Percentiles rank a stretch among this genome's conserved stretches.
phyloP scores from a whole-genome alignment of 495 filamentous ascomycete genomes.

The Trichoderma asperelloides region DNA sequence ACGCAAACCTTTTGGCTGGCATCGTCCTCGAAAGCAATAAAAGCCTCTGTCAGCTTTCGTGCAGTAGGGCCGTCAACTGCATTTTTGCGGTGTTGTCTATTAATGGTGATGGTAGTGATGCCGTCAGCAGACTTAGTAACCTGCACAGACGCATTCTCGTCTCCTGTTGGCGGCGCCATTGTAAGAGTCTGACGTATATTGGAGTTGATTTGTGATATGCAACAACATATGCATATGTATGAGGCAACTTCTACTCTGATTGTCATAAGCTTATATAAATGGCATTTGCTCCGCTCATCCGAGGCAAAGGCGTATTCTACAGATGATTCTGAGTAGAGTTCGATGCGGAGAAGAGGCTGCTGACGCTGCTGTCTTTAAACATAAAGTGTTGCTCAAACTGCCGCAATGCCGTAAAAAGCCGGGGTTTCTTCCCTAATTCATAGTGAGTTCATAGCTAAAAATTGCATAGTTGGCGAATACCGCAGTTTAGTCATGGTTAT shows the following conservation, averaged over 20 bases:
- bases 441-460: not conserved
- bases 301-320: not conserved
- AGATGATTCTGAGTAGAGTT: not conserved
- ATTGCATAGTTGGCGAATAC: not conserved
- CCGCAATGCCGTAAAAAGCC: not conserved
- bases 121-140: conserved; percentile 16
- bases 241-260: not conserved
- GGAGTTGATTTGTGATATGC: not conserved
- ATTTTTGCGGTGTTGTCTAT: conserved; percentile 31
- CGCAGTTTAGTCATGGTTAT: not conserved
- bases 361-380: too few species aligned
- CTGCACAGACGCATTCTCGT: not conserved
- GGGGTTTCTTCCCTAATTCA: not conserved
- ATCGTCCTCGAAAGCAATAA: conserved; percentile 37
- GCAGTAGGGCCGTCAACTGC: conserved; percentile 29
- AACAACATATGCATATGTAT: not conserved
- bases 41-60: conserved; percentile 28
- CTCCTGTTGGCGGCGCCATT: not conserved
- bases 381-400: not conserved
- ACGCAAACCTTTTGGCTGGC: conserved; percentile 37
- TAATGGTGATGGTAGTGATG: conserved; percentile 37
- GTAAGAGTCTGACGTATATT: not conserved
- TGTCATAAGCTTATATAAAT: not conserved
- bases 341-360: not conserved
- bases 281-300: not conserved